Evolutionary conservation across 306 rosid genomes (phyloP).

Genomic region (Quercus bicolor): DNA sequence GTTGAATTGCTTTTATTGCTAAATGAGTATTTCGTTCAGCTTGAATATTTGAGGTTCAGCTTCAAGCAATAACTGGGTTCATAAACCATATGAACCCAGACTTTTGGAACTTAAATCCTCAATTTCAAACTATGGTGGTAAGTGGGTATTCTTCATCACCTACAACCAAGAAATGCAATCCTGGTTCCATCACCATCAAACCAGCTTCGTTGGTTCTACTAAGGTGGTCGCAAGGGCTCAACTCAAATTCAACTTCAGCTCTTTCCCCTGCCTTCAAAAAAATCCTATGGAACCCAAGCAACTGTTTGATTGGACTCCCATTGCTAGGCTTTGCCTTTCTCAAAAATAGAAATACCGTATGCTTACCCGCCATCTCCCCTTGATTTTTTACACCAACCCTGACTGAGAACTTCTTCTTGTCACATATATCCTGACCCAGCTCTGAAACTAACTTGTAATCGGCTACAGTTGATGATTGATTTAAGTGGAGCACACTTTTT

Average conservation of each 20-base stretch:
- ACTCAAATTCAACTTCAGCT: slow-evolving; percentile 44
- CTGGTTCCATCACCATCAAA: slow-evolving; percentile 66
- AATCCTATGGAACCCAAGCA: slow-evolving; percentile 70
- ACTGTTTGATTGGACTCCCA: slow-evolving; percentile 56
- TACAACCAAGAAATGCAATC: slow-evolving; percentile 60
- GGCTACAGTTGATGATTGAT: slow-evolving; percentile 41
- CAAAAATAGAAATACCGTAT: slow-evolving; percentile 62
- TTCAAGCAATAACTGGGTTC: neutral
- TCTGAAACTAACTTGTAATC: slow-evolving; percentile 56
- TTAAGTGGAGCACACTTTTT: slow-evolving; percentile 50
- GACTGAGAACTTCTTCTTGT: slow-evolving; percentile 45
- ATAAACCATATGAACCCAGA: neutral
- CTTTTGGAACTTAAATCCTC: neutral
- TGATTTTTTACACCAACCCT: slow-evolving; percentile 50
- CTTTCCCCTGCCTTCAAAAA: slow-evolving; percentile 56
- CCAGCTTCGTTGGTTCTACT: slow-evolving; percentile 75
- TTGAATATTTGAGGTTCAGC: neutral
- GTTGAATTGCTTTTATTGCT: neutral
- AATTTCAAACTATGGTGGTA: slow-evolving; percentile 46
- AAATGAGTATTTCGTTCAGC: neutral
- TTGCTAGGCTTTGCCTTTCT: slow-evolving; percentile 26
- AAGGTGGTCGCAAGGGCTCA: slow-evolving; percentile 79
- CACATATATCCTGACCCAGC: slow-evolving; percentile 47
- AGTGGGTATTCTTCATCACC: slow-evolving; percentile 71
- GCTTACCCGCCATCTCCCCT: slow-evolving; percentile 77